Base-by-base conservation (phyloP, 2,329 filamentous ascomycete species). In the Xylaria sp. region DNA sequence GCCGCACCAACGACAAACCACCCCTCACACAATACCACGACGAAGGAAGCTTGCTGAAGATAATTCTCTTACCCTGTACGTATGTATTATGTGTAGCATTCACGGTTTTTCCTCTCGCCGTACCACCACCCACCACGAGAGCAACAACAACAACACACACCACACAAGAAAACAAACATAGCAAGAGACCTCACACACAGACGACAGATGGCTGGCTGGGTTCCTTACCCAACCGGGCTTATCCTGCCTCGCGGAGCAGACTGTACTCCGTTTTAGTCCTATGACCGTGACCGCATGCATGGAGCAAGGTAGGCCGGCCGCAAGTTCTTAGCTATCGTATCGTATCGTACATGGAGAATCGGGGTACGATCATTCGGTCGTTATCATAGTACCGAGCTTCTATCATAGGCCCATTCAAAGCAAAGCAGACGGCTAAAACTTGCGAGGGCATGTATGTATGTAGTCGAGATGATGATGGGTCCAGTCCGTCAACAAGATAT, bases 251-350 rank as follows among this genome's bases (percentile, higher is more conserved):
- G 23, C 23, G 23, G 23, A 30, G 23, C 23, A 30, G 16, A 30
- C 23, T 10, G 51, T 34, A 52, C n/a, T 13, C 19, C 19, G 5
- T 39, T 30, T 30, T 30, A 47, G 49, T 58, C 62, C 59, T 58
- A 59, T 63, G 59, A 62, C 59, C 58, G 37, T 59, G 54, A 39
- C 23, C 57, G 35, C 55, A 63, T 62, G 62, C 58, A 54, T 54
- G 62, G 11, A 30, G 37, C 54, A 52, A 35, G 30, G 9, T 55
- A 44, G 49, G 54, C 16, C 47, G 54, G 52, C 52, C 50, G 23
- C 8, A 7, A 16, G 13, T 47, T 16, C 7, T 42, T 42, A 42
- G 37, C 8, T 13, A 13, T 10, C 37, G 37, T 42, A 42, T 42
- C 37, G 8, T 10, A 10, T 9, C 37, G 7, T 13, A 39, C 4